Conservation (phyloP, 2,329 filamentous ascomycete species). For the Penicillium brevicompactum region DNA sequence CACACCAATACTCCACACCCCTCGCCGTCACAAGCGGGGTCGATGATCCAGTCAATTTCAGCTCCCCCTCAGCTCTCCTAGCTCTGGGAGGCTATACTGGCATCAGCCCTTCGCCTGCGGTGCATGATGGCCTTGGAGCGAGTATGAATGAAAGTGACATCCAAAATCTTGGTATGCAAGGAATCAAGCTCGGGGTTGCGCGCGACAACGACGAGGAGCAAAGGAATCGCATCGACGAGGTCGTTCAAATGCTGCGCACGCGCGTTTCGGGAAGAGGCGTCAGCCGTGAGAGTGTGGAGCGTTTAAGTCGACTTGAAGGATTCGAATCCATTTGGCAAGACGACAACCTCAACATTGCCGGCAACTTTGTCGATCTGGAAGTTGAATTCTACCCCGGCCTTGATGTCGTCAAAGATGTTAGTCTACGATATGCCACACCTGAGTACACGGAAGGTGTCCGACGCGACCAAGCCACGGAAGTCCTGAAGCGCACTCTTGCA, state of each 20-base stretch:
- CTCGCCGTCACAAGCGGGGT: conserved; percentile 39
- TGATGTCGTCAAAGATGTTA: conserved; percentile 47
- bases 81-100: conserved; percentile 47
- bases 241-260: conserved; percentile 42
- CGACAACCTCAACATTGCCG: conserved; percentile 48
- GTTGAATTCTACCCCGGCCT: conserved; percentile 45
- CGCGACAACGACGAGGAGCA: conserved; percentile 47
- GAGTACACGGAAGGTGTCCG: conserved; percentile 44
- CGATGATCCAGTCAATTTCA: conserved; percentile 48
- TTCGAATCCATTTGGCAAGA: conserved; percentile 52
- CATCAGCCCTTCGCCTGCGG: conserved; percentile 44
- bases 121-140: conserved; percentile 37
- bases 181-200: conserved; percentile 37
- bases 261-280: conserved; percentile 47
- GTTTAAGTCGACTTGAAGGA: conserved; percentile 45
- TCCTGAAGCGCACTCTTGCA: conserved; percentile 44
- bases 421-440: conserved; percentile 45
- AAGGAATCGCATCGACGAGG: conserved; percentile 43
- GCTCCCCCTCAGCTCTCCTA: conserved; percentile 48
- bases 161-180: conserved; percentile 42
- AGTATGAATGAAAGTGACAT: conserved; percentile 44
- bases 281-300: conserved; percentile 46
- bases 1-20: conserved; percentile 48
- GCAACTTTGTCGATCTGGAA: conserved; percentile 50
- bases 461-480: conserved; percentile 45